Base-by-base conservation (phyloP, 1,284 basidiomycete genomes). In the Rhodotorula sp. region DNA sequence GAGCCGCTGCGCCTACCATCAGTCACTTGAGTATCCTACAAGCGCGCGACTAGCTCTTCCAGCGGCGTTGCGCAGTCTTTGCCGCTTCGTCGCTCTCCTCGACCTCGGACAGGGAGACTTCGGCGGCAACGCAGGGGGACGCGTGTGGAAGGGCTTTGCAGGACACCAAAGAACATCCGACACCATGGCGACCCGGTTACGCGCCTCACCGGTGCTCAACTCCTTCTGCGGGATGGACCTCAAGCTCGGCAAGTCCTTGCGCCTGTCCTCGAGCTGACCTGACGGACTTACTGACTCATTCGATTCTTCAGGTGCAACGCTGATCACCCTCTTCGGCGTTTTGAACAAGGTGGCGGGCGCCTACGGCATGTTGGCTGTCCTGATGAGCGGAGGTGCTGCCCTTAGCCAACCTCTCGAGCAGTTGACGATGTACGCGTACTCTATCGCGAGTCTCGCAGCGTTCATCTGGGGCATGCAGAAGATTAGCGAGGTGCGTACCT, bases 341-440 rank as follows among this genome's bases (percentile, higher is more conserved):
- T 86, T 99, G 76, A 98, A 99, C 86, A 99, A 99, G 83, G 94
- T 94, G 63, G 95, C 95, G 22, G 95, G 95, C 66, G 86, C 98
- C 24, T 99, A 97, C 80, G 95, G 95, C 63, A 87, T 99, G 73
- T 88, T 99, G 62, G 93, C 94, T 22, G 85, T 95, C 72, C 83
- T 95, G 74, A 89, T 91, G 56, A 92, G 91, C 50, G 93, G 92
- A 30, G 89, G 91, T 13, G 89, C 94, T 75, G 87, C 90, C 1
- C 37, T 65, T 2, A 65, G 59, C 18, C 63, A 71, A n/a, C 69
- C 63, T 2, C 18, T 71, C 24, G 66, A 59, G 2, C 95, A 99
- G 81, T 84, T 97, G 68, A 89, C 87, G 80, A 85, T 94, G 78
- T 99, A 99, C 81, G 84, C 94, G 50, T 99, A 99, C 83, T 96